Conservation (phyloP, 176 grass and related monocot species). For the Elaeis guineensis region DNA sequence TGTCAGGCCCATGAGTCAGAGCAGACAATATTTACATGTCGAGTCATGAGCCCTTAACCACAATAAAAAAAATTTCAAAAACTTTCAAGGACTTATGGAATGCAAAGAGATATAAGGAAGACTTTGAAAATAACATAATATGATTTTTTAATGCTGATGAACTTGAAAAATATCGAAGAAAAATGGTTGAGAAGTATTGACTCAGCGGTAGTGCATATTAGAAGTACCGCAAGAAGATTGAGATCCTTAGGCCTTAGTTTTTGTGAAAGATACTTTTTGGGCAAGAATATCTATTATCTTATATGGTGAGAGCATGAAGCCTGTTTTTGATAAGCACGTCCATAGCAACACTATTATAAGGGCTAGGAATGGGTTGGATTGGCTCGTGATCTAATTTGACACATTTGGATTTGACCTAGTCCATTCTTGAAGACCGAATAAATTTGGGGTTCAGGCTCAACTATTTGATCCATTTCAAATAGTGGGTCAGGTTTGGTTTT, state of each 20-base stretch:
- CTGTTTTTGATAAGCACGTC: slow-evolving; percentile 5
- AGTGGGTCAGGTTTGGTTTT: no score
- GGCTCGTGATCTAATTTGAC: no score
- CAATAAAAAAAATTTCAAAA: no score
- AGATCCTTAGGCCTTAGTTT: slow-evolving; percentile 5
- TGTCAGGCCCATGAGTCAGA: no score
- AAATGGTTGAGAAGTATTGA: slow-evolving; percentile 13
- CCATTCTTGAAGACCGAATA: no score
- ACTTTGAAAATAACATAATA: slow-evolving; percentile 12
- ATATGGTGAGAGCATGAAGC: slow-evolving; percentile 3
- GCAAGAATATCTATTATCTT: slow-evolving; percentile 8
- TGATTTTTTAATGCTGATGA: slow-evolving; percentile 18
- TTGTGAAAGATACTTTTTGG: slow-evolving; percentile 18
- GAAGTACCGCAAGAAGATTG: slow-evolving; percentile 7
- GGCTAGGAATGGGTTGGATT: no score
- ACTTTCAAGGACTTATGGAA: neutral
- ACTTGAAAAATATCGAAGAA: slow-evolving; percentile 16
- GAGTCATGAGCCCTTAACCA: no score
- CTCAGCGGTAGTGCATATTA: slow-evolving; percentile 7
- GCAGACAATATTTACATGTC: no score
- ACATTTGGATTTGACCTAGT: no score
- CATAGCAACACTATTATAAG: slow-evolving; percentile 14
- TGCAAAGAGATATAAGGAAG: slow-evolving; percentile 17
- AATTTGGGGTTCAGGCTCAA: no score
- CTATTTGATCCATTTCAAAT: no score